phyloP scores from a whole-genome alignment of 306 rosid species.

The Vigna nakashimae region DNA sequence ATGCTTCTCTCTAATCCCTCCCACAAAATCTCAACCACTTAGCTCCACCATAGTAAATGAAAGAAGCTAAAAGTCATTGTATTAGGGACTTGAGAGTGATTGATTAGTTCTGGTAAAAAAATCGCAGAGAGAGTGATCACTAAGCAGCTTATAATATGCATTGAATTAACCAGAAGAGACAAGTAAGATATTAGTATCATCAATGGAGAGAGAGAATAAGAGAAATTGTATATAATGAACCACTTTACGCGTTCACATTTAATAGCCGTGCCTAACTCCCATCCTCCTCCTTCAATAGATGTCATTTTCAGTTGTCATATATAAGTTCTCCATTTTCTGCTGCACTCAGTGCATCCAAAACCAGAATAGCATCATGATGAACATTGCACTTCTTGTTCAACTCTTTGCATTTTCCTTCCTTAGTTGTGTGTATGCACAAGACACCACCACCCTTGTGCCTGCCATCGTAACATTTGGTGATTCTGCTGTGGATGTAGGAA shows the following conservation, averaged over 20 bases:
- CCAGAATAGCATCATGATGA: slow-evolving; percentile 51
- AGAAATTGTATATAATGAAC: not conserved
- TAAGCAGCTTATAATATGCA: not conserved
- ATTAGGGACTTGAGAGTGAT: not conserved
- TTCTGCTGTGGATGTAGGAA: slow-evolving; percentile 91
- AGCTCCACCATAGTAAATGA: slow-evolving; percentile 41
- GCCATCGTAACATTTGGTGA: slow-evolving; percentile 91
- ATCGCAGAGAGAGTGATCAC: not conserved
- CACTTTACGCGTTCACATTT: slow-evolving; percentile 54
- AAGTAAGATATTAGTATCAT: not conserved
- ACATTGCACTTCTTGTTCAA: slow-evolving; percentile 48
- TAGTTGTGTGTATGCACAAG: slow-evolving; percentile 63
- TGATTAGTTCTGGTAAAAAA: not conserved
- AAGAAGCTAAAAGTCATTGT: slow-evolving; percentile 28
- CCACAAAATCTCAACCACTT: slow-evolving; percentile 47
- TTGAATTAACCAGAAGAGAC: slow-evolving; percentile 25
- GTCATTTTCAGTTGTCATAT: slow-evolving; percentile 51
- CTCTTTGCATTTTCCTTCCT: slow-evolving; percentile 51
- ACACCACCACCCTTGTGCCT: slow-evolving; percentile 80
- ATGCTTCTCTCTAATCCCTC: slow-evolving; percentile 41
- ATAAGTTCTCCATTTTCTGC: slow-evolving; percentile 37
- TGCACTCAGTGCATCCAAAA: slow-evolving; percentile 27
- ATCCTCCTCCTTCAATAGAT: slow-evolving; percentile 66
- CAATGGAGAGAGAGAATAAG: slow-evolving; percentile 4
- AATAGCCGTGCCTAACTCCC: slow-evolving; percentile 67